Evolutionary conservation across 805 yeast species (phyloP).

Genomic region (Saccharomycopsis sp.): DNA sequence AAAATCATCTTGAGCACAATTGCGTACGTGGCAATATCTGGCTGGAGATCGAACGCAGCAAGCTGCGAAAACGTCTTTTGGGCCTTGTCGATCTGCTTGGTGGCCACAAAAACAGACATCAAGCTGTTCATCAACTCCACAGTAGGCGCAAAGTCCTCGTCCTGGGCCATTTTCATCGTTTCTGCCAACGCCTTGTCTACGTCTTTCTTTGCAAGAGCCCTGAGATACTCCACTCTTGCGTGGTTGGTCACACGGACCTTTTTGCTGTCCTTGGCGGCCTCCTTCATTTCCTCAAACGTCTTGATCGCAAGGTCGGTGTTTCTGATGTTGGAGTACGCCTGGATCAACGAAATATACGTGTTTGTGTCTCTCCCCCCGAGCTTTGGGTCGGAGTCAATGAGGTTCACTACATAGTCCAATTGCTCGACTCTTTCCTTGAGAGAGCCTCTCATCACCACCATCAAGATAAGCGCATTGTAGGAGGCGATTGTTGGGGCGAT

Average conservation of each 20-base stretch:
- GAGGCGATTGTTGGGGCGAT: constrained; percentile 37
- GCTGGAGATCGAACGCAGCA: constrained; percentile 36
- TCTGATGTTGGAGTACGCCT: constrained; percentile 41
- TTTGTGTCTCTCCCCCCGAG: constrained; percentile 36
- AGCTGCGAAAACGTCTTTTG: constrained; percentile 43
- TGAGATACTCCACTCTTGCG: constrained; percentile 23
- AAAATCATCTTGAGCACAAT: constrained; percentile 48
- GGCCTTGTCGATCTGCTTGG: constrained; percentile 38
- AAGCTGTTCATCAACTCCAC: constrained; percentile 47
- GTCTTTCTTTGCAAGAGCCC: constrained; percentile 20
- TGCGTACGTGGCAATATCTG: constrained; percentile 60
- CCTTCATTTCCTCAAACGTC: not conserved
- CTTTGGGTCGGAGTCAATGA: constrained; percentile 24
- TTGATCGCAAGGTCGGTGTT: constrained; percentile 34
- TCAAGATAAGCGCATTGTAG: constrained; percentile 55
- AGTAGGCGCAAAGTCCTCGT: constrained; percentile 36
- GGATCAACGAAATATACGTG: constrained; percentile 42
- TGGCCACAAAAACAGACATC: constrained; percentile 36
- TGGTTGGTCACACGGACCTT: constrained; percentile 29
- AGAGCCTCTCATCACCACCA: constrained; percentile 32
- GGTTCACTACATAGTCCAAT: constrained; percentile 33
- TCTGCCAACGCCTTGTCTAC: constrained; percentile 13
- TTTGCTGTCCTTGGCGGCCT: constrained; percentile 11
- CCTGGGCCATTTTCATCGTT: constrained; percentile 11
- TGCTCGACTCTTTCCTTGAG: constrained; percentile 28